A percentile compares a stretch with the other conserved stretches of the same genome.
These are phyloP conservation scores for Colletotrichum siamense DNA, from an alignment of 2,329 filamentous ascomycete genomes.

Conservation along the genomic window DNA sequence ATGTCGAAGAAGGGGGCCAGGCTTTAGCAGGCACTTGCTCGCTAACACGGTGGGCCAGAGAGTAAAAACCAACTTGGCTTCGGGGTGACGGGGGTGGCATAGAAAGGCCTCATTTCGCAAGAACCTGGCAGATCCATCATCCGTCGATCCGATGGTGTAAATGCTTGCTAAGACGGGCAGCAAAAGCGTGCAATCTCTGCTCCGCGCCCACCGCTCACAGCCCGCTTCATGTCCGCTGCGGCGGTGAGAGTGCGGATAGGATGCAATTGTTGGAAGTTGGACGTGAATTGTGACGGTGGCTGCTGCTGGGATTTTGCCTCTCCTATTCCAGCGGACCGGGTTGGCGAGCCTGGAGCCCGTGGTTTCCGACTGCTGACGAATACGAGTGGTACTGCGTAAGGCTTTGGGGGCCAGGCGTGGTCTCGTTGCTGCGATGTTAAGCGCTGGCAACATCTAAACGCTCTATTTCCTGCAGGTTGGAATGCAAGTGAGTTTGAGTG, in stretches of 20 bases:
- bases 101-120: not conserved
- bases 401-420: not conserved
- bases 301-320: not conserved
- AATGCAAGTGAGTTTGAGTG: not conserved
- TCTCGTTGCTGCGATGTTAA: not conserved
- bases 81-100: not conserved
- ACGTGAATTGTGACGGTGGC: not conserved
- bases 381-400: not conserved
- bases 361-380: not conserved
- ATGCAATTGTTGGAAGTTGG: not conserved
- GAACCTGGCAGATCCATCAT: not conserved
- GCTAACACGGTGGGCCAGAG: not conserved
- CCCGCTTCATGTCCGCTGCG: not conserved
- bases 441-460: not conserved
- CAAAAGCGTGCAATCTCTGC: not conserved
- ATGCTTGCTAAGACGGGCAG: not conserved
- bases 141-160: not conserved
- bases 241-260: not conserved
- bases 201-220: not conserved
- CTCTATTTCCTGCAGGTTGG: not conserved
- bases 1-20: not conserved
- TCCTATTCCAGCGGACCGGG: not conserved
- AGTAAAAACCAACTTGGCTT: not conserved
- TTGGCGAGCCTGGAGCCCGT: not conserved
- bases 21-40: not conserved